Evolutionary conservation across 192 early-diverging fungal genomes (phyloP), one percentile per base, ranked within the genome.

Genomic region (Coemansia pectinata): DNA sequence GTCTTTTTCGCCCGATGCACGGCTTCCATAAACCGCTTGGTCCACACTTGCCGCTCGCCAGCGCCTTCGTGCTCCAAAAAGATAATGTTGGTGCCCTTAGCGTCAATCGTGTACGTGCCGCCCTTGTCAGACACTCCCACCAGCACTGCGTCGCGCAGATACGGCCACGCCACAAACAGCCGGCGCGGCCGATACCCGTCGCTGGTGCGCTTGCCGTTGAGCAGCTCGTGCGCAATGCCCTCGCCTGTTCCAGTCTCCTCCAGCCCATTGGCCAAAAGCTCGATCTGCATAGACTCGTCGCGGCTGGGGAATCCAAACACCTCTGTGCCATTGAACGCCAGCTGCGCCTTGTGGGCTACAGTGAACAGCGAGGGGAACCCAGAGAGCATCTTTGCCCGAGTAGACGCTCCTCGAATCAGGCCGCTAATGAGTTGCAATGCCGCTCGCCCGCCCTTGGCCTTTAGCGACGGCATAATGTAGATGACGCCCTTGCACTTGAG

Each of bases 351-450:
- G 73, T 93, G 87, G 33, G 87, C 83, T n/a, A 93, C 76, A 0
- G 95, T 94, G 59, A 94, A 76, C 66, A 99, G 74, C 7, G 93
- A 87, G 15, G 97, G 97, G 74, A 99, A 99, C 27, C 97, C 97
- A 15, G 95, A 82, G 17, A 90, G 81, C 19, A 89, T 70, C 60
- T 78, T 71, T 11, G 77, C 84, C 4, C 95, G 93, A 15, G 87
- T 73, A 27, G 75, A 73, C 1, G 88, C 86, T n/a, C 90, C 93
- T 15, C 75, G 40, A 55, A 87, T 84, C 63, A 96, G 83, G 0
- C 88, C 88, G 45, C 88, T 87, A 34, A 75, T 62, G 7, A 94
- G 78, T 12, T 76, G 71, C 29, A 83, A 27, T 23, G 33, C 15
- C n/a, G 38, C 40, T 17, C 39, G 66, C 47, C 57, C 47, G 55